Evolutionary conservation across 2,329 filamentous ascomycete species (phyloP), one percentile per base, ranked within the genome.

Genomic region (Chaetomium strumarium): DNA sequence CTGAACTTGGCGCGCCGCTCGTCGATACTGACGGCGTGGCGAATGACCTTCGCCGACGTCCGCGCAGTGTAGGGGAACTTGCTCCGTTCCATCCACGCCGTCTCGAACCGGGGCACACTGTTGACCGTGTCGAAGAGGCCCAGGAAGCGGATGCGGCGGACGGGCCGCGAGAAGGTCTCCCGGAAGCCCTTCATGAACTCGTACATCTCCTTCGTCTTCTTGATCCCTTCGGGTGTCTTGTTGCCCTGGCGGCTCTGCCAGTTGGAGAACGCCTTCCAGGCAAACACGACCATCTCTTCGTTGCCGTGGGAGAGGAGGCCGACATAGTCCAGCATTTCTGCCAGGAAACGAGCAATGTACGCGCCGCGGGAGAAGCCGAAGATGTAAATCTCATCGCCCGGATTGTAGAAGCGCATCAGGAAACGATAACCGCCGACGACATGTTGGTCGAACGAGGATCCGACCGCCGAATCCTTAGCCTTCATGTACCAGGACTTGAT

Each of bases 81-180:
- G 63, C 79, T 88, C 36, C 88, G 79, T 63, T 88, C 80, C 85
- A 92, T 91, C 80, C 84, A 88, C 0, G 78, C 77, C 2, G 76
- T 80, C 67, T 93, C 88, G 54, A 93, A 93, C 3, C 79, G 76
- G 1, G 87, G 86, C 0, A 91, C 86, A 13, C 84, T 88, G 62
- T 91, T 91, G 57, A 92, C 88, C 0, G 86, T 90, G 60, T 92
- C 88, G 57, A 92, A 93, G 0, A 93, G 75, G 0, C 88, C 88
- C 1, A 93, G 73, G 60, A 92, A 91, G 2, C 79, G 77, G 55
- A 92, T 89, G 0, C 85, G 77, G 11, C 83, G 78, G 1, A 90
- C 85, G 0, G 87, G 87, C 0, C 88, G 75, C 39, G 84, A 86
- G 64, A 93, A 93, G 0, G 88, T 92, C 67, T 91, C 86, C 17